A percentile compares a stretch with the other conserved stretches of the same genome.
phyloP scores from a whole-genome alignment of 169 alveolate genomes.

The Plasmodium falciparum region DNA sequence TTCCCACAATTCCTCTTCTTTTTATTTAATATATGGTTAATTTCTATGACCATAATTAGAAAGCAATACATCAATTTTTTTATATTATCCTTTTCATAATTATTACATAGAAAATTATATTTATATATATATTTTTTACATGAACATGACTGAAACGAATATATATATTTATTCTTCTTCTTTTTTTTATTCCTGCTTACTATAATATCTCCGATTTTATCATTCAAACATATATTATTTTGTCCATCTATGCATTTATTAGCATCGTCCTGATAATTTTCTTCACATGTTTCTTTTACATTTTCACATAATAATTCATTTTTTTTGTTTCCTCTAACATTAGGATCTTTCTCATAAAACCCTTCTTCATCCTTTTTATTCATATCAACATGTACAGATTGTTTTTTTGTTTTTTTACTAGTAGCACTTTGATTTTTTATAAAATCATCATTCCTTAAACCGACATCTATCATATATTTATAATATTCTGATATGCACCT shows the following conservation, averaged over 20 bases:
- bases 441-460: constrained; percentile 31
- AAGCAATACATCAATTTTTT: constrained; percentile 69
- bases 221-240: not conserved
- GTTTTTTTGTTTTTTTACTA: not conserved
- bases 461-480: constrained; percentile 44
- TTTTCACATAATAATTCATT: not conserved
- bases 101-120: constrained; percentile 29
- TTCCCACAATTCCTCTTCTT: not conserved
- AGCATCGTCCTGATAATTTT: not conserved
- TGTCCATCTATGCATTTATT: not conserved
- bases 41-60: constrained; percentile 58
- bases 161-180: constrained; percentile 1
- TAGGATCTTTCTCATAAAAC: not conserved
- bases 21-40: constrained; percentile 6
- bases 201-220: not conserved
- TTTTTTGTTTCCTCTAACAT: not conserved
- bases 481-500: constrained; percentile 71
- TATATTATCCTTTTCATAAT: constrained; percentile 1
- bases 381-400: not conserved
- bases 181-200: not conserved
- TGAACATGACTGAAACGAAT: constrained; percentile 39
- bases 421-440: not conserved
- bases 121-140: constrained; percentile 50
- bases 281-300: not conserved
- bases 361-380: too few species aligned